Evolutionary conservation across 306 rosid species (phyloP).

Genomic region (Cicer chorassanicum): DNA sequence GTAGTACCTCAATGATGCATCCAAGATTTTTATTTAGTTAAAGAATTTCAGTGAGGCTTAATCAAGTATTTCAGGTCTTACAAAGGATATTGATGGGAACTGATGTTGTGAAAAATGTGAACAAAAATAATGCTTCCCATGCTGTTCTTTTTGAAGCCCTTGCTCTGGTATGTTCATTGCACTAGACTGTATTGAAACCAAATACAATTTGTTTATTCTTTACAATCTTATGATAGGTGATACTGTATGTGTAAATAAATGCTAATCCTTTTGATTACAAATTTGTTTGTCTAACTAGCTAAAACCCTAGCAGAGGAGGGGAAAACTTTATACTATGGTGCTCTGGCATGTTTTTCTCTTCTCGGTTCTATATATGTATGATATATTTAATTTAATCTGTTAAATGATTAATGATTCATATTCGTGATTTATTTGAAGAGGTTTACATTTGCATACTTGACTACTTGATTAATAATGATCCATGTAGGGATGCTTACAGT

Average conservation of each 20-base stretch:
- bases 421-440: not conserved
- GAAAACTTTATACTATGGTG: not conserved
- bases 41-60: slow-evolving; percentile 43
- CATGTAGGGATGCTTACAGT: slow-evolving; percentile 32
- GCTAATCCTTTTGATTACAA: slow-evolving; percentile 13
- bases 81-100: slow-evolving; percentile 99
- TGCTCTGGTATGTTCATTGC: slow-evolving; percentile 77
- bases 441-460: slow-evolving; percentile 1
- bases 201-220: slow-evolving; percentile 28
- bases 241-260: slow-evolving; percentile 20
- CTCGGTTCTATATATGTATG: slow-evolving; percentile 12
- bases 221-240: slow-evolving; percentile 12
- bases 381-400: slow-evolving; percentile 7
- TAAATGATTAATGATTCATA: not conserved
- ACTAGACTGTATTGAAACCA: not conserved
- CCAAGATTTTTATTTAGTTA: slow-evolving; percentile 1
- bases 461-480: slow-evolving; percentile 1
- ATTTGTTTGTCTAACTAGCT: slow-evolving; percentile 14
- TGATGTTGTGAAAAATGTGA: slow-evolving; percentile 98
- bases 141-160: slow-evolving; percentile 99
- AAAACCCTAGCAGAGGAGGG: slow-evolving; percentile 22
- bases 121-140: slow-evolving; percentile 98
- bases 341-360: slow-evolving; percentile 9
- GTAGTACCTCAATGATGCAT: slow-evolving; percentile 38
- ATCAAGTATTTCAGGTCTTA: slow-evolving; percentile 74